phyloP scores from a whole-genome alignment of 768 basidiomycete species.

The Kwoniella heveanensis region DNA sequence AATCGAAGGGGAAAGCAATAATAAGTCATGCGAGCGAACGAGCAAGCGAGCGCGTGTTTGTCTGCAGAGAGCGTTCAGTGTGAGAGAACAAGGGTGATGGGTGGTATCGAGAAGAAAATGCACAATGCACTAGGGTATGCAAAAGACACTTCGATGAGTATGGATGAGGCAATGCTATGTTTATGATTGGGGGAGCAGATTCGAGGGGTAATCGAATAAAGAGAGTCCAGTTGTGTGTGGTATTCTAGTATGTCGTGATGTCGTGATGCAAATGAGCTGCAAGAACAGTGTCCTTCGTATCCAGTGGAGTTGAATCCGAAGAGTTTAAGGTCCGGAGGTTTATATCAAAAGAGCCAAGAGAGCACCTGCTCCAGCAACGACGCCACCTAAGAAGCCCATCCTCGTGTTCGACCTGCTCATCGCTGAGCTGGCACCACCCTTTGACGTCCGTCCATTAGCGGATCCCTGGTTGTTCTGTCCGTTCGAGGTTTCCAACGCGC shows the following conservation, averaged over 20 bases:
- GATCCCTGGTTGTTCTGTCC: slow-evolving; percentile 55
- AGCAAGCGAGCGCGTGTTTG: neutral
- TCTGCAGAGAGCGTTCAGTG: too few species aligned
- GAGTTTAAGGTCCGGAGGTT: neutral
- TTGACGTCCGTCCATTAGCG: slow-evolving; percentile 12
- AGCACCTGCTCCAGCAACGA: neutral
- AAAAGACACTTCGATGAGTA: neutral
- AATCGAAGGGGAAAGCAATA: neutral
- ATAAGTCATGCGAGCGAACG: too few species aligned
- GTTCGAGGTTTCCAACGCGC: slow-evolving; percentile 68
- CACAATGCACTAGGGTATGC: neutral
- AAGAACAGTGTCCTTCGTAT: neutral
- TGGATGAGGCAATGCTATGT: neutral
- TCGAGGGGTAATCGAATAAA: too few species aligned
- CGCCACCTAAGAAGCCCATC: neutral
- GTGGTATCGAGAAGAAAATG: too few species aligned
- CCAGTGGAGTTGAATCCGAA: too few species aligned
- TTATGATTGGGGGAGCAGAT: neutral
- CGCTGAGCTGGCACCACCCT: slow-evolving; percentile 2
- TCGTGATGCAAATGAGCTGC: neutral
- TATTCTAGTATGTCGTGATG: neutral
- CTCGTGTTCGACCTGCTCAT: neutral
- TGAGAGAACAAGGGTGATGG: too few species aligned
- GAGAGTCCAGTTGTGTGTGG: too few species aligned
- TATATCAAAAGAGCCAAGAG: neutral